These are phyloP conservation scores for Dillenia suffruticosa DNA, from an alignment of 164 flowering plant genomes.

Conservation along the genomic window DNA sequence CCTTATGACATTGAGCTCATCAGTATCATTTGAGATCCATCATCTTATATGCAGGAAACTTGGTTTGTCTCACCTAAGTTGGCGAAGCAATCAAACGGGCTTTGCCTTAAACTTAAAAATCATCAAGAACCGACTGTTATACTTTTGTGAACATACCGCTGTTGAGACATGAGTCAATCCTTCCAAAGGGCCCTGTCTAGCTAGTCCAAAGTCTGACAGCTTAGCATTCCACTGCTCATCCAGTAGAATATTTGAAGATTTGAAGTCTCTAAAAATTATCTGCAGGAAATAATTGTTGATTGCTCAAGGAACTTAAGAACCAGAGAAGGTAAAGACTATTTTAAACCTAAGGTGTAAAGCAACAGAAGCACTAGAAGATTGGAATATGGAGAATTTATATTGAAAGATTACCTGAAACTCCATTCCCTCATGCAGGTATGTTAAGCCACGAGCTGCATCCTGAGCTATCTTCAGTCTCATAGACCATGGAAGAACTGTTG, in stretches of 20 bases:
- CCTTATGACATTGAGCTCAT: no score
- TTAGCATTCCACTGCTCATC: slow-evolving; percentile 96
- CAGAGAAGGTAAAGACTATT: no score
- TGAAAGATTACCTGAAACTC: slow-evolving; percentile 67
- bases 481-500: slow-evolving; percentile 61
- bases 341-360: no score
- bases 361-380: no score
- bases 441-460: slow-evolving; percentile 87
- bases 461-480: slow-evolving; percentile 79
- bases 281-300: slow-evolving; percentile 15
- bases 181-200: slow-evolving; percentile 83
- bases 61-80: no score
- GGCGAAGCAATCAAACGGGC: no score
- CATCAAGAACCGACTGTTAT: no score
- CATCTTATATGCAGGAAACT: no score
- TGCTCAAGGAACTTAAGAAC: no score
- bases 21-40: no score
- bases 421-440: slow-evolving; percentile 90
- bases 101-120: no score
- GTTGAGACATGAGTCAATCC: slow-evolving; percentile 90
- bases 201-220: slow-evolving; percentile 95
- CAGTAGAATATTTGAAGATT: slow-evolving; percentile 85
- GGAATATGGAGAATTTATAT: no score
- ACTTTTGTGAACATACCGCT: slow-evolving; percentile 51
- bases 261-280: slow-evolving; percentile 95